Conservation (phyloP, 208 protist genomes). For the Crithidia thermophila region DNA sequence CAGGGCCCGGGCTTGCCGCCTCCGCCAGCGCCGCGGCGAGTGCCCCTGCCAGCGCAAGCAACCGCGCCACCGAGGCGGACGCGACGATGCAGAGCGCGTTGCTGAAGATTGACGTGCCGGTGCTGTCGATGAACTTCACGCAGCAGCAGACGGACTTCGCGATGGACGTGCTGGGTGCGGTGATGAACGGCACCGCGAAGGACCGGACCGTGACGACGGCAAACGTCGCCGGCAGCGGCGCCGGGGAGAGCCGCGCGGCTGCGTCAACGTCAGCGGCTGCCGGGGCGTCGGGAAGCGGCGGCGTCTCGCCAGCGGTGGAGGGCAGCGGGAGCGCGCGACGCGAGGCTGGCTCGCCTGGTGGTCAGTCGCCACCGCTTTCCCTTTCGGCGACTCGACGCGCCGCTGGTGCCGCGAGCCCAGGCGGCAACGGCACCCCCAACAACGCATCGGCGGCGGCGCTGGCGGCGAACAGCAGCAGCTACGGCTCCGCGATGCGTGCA, state of each 20-base stretch:
- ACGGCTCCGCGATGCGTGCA: not conserved
- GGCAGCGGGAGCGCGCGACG: no score
- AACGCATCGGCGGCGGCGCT: not conserved
- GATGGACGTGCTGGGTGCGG: slow-evolving; percentile 68
- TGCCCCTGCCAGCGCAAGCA: not conserved
- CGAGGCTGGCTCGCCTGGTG: no score
- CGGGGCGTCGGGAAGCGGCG: not conserved
- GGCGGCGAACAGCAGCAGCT: not conserved
- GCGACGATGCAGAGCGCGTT: slow-evolving; percentile 16
- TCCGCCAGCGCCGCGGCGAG: not conserved
- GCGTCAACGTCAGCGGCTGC: not conserved
- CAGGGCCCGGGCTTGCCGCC: not conserved
- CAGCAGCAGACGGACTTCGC: slow-evolving; percentile 56
- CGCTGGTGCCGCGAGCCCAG: no score
- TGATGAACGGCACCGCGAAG: slow-evolving; percentile 29
- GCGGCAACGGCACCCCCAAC: not conserved
- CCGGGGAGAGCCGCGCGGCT: not conserved
- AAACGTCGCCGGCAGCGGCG: not conserved
- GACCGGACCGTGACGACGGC: not conserved
- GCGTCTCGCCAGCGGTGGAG: no score
- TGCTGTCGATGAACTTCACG: slow-evolving; percentile 37
- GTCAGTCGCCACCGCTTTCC: no score
- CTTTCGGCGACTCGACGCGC: no score
- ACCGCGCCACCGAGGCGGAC: not conserved
- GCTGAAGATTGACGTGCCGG: slow-evolving; percentile 30